Evolutionary conservation across 2,329 filamentous ascomycete genomes (phyloP), one percentile per base, ranked within the genome.

Genomic region (Penicillium sclerotiorum): DNA sequence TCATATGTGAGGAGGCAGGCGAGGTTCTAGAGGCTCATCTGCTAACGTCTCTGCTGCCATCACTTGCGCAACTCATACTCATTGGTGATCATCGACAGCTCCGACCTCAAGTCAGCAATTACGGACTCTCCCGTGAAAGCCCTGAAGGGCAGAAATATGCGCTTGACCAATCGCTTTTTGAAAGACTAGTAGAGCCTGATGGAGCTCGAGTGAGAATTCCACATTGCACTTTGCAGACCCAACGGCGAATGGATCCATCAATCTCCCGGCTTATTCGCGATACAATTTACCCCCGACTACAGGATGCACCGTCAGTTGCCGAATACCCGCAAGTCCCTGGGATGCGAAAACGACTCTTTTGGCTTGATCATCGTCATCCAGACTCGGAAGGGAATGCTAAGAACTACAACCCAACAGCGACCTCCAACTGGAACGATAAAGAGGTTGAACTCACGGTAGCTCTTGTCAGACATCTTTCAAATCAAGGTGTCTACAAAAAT

Each of bases 1-100:
- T 89, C 13, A 63, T 89, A 1, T 86, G 82, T 27, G 86, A 89
- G 62, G 86, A 89, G 59, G 86, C 86, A 1, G 86, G 80, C 0
- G 85, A 89, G 53, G 81, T 89, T 0, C 71, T 88, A 25, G 86
- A 89, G 62, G 74, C 81, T 0, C 84, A 88, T 50, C 70, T 63
- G 7, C 56, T 76, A 5, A 63, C 68, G 4, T 59, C 73, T 2
- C 53, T 76, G 1, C 52, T 76, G 23, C 72, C 71, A 3, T 64
- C 55, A 1, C 53, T 76, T 9, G 67, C 77, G 44, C 71, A 77
- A 56, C 50, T 64, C 17, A 72, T 76, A 40, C 58, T 65, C 18
- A 71, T 71, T 53, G 66, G 67, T 1, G 68, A 71, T 56, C 66
- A 66, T 28, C 59, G 58, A 22, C 66, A 71, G 47, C 56, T 77